Evolutionary conservation across 306 rosid genomes (phyloP).

Genomic region (Geum urbanum): DNA sequence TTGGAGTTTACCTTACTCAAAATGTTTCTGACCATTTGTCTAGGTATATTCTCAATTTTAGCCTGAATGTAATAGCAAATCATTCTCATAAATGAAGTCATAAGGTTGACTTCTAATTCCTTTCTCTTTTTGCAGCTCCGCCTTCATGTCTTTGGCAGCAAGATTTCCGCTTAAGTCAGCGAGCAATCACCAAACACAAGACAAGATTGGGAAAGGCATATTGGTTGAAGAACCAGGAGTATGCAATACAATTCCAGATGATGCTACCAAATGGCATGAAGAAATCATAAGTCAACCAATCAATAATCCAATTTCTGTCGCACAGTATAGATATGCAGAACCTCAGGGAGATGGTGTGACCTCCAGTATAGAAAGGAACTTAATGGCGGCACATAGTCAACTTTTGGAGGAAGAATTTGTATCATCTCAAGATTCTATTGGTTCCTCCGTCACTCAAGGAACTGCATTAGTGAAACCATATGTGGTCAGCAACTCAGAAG

Average conservation of each 20-base stretch:
- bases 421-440: constrained; percentile 72
- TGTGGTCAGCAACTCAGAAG: constrained; percentile 59
- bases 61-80: constrained; percentile 13
- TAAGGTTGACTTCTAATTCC: constrained; percentile 16
- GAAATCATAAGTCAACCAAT: constrained; percentile 34
- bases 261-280: constrained; percentile 40
- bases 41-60: constrained; percentile 46
- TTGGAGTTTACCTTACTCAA: constrained; percentile 92
- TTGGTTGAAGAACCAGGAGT: constrained; percentile 46
- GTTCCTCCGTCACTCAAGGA: constrained; percentile 68
- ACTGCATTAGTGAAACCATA: constrained; percentile 40
- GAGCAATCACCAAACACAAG: constrained; percentile 34
- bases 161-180: constrained; percentile 54
- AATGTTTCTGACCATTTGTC: constrained; percentile 98
- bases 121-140: constrained; percentile 69
- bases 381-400: constrained; percentile 34
- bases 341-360: constrained; percentile 31
- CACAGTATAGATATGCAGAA: constrained; percentile 34
- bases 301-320: constrained; percentile 32
- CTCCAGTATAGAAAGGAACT: constrained; percentile 28
- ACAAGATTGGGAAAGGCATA: constrained; percentile 29
- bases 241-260: constrained; percentile 35
- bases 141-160: constrained; percentile 89
- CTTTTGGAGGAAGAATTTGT: constrained; percentile 57
- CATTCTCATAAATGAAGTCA: constrained; percentile 13